Conservation (phyloP, 2,329 filamentous ascomycete genomes). For the Podosphaera leucotricha region DNA sequence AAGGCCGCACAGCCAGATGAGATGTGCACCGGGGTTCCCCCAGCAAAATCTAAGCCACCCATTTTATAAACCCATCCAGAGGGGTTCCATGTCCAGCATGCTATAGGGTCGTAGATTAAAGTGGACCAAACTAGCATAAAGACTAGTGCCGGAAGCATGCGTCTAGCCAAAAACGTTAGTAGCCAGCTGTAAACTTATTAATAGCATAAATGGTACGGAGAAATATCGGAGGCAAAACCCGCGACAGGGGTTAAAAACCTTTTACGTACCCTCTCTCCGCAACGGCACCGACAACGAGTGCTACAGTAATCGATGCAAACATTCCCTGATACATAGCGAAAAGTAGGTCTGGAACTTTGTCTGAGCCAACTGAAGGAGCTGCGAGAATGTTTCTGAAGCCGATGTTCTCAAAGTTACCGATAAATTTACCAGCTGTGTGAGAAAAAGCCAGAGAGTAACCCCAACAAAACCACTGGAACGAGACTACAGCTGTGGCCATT, state of each 20-base stretch:
- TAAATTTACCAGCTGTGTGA: constrained; percentile 15
- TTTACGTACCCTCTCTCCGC: constrained; percentile 1
- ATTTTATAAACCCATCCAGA: constrained; percentile 36
- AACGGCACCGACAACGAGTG: background rate
- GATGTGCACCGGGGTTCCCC: constrained; percentile 51
- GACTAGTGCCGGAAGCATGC: constrained; percentile 66
- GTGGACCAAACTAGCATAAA: constrained; percentile 87
- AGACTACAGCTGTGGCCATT: constrained; percentile 59
- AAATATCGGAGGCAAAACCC: too few species aligned
- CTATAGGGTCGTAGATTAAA: constrained; percentile 69
- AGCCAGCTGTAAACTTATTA: too few species aligned
- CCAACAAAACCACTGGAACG: constrained; percentile 34
- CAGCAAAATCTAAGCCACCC: constrained; percentile 11
- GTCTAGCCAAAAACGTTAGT: constrained; percentile 41
- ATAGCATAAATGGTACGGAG: too few species aligned
- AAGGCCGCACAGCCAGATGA: constrained; percentile 57
- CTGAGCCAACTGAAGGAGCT: constrained; percentile 46
- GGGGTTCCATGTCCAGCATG: constrained; percentile 83
- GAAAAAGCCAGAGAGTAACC: constrained; percentile 9
- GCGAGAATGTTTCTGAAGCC: constrained; percentile 53
- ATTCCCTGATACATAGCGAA: constrained; percentile 79
- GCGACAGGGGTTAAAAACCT: constrained; percentile 50
- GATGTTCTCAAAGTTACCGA: constrained; percentile 57
- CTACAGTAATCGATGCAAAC: constrained; percentile 53
- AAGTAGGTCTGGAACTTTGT: constrained; percentile 54